A percentile compares a stretch with the other conserved stretches of the same genome.
Evolutionary conservation across 139 green algal genomes (phyloP).

Genomic region (Micractinium conductrix): DNA sequence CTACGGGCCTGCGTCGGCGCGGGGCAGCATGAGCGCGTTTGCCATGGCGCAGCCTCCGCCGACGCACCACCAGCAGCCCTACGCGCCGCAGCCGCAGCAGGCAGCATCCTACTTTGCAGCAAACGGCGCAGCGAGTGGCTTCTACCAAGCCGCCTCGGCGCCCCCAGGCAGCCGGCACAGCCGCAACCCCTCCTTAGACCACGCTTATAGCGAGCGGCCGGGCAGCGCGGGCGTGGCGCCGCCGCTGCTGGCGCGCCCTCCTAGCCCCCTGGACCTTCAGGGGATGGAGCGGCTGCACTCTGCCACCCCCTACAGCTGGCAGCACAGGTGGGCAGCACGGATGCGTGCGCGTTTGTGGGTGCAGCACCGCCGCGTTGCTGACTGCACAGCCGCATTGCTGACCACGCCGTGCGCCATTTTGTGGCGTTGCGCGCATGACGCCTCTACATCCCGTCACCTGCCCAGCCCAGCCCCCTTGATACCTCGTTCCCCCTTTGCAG

Average conservation of each 20-base stretch:
- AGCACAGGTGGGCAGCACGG: slow-evolving; percentile 14
- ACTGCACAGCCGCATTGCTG: no score
- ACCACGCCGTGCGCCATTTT: no score
- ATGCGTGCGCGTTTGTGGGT: neutral
- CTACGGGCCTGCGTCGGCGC: neutral
- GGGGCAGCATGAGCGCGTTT: neutral
- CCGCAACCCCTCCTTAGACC: slow-evolving; percentile 1
- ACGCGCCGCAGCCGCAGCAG: neutral
- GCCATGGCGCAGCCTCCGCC: neutral
- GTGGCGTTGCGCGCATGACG: no score
- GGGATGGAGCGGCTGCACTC: slow-evolving; percentile 8
- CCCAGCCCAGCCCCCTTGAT: neutral
- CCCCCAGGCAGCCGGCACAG: neutral
- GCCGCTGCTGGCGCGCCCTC: neutral
- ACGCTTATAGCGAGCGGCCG: no score
- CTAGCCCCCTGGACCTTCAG: slow-evolving; percentile 4
- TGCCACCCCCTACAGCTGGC: slow-evolving; percentile 43
- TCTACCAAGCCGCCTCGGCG: neutral
- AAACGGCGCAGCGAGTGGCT: neutral
- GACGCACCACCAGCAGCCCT: neutral
- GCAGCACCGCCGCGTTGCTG: no score
- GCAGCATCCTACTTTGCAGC: neutral
- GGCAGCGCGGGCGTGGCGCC: neutral
- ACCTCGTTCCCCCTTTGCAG: slow-evolving; percentile 2
- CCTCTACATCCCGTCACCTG: neutral